Evolutionary conservation across 768 basidiomycete genomes (phyloP).

Genomic region (Mycena epipterygia): DNA sequence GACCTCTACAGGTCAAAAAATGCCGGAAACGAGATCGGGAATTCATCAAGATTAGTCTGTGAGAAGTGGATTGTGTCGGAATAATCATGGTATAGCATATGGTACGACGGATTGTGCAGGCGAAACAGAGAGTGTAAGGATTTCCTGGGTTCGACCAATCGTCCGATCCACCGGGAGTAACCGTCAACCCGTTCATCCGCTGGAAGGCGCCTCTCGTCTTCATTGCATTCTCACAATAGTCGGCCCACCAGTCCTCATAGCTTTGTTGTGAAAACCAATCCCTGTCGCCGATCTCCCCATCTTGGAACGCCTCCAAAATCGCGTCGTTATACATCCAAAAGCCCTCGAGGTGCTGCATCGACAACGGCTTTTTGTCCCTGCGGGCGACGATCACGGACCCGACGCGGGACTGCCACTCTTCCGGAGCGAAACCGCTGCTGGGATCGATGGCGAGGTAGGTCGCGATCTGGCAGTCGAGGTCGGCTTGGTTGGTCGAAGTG

Average conservation of each 20-base stretch:
- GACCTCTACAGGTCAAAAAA: too few species aligned
- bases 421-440: not conserved
- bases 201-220: not conserved
- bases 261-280: not conserved
- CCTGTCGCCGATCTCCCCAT: not conserved
- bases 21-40: too few species aligned
- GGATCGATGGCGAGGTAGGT: constrained; percentile 1
- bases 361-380: constrained; percentile 7
- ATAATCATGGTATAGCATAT: too few species aligned
- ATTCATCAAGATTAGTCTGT: too few species aligned
- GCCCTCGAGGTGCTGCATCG: constrained; percentile 4
- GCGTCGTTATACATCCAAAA: constrained; percentile 10
- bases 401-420: constrained; percentile 3
- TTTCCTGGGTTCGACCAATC: not conserved
- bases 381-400: constrained; percentile 11
- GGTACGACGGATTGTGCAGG: too few species aligned
- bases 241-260: not conserved
- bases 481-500: not conserved
- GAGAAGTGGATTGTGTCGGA: too few species aligned
- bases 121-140: not conserved
- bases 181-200: not conserved
- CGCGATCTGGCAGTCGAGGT: constrained; percentile 4
- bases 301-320: not conserved
- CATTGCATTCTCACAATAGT: not conserved
- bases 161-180: not conserved